phyloP scores from a whole-genome alignment of 1,284 basidiomycete genomes.

The Cystobasidiaceae sp. region DNA sequence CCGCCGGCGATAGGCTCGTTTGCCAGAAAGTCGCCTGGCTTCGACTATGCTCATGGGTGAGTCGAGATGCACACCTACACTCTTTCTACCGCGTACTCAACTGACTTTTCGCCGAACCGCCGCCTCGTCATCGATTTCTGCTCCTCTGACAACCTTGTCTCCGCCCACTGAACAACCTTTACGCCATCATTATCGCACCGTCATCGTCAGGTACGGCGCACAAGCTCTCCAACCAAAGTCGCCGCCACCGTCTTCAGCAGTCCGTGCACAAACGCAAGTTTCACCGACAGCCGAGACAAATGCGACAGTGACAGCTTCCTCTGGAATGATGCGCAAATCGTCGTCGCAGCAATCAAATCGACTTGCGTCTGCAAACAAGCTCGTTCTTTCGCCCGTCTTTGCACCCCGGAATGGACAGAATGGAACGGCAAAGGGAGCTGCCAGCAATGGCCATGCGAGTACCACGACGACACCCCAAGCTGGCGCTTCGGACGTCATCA shows the following conservation, averaged over 20 bases:
- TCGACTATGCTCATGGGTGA: slow-evolving; percentile 26
- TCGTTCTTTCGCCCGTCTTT: slow-evolving; percentile 9
- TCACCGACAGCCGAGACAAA: background rate
- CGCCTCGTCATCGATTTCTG: background rate
- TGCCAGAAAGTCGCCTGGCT: background rate
- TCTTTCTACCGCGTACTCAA: background rate
- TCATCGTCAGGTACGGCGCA: no score
- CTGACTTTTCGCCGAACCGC: no score
- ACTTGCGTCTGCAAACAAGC: background rate
- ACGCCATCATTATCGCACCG: no score
- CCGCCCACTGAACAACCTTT: no score
- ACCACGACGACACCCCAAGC: no score
- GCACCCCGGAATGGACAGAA: background rate
- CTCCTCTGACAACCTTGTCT: no score
- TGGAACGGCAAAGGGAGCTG: no score
- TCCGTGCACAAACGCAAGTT: background rate
- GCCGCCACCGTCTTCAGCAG: background rate
- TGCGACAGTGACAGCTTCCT: background rate
- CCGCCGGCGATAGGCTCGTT: slow-evolving; percentile 8
- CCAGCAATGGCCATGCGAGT: no score
- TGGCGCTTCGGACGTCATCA: slow-evolving; percentile 20
- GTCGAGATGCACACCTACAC: background rate
- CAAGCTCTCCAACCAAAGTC: no score
- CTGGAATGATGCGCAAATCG: slow-evolving; percentile 7
- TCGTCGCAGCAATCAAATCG: slow-evolving; percentile 3